Percentiles rank a stretch among this genome's conserved stretches.
phyloP scores from a whole-genome alignment of 768 basidiomycete genomes.

The Tephrocybe sp. region DNA sequence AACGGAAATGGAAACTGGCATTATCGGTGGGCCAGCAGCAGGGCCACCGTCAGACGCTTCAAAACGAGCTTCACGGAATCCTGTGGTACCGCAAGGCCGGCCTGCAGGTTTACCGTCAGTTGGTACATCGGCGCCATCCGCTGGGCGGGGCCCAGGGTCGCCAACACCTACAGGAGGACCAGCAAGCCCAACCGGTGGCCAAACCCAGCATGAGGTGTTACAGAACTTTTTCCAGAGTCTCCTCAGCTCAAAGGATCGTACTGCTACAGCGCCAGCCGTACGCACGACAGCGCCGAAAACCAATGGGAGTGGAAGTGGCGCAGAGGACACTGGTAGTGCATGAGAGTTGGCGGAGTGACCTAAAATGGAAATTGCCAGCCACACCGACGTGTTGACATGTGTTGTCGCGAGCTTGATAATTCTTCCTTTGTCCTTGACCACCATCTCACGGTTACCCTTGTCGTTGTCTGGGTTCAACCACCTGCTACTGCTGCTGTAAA shows the following conservation, averaged over 20 bases:
- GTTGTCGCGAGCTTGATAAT: slow-evolving; percentile 24
- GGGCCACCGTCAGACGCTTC: slow-evolving; percentile 20
- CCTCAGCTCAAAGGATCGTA: slow-evolving; percentile 56
- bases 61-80: slow-evolving; percentile 23
- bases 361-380: slow-evolving; percentile 21
- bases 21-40: slow-evolving; percentile 28
- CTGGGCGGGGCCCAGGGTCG: slow-evolving; percentile 35
- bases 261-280: not conserved
- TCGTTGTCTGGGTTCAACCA: slow-evolving; percentile 1
- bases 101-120: slow-evolving; percentile 38
- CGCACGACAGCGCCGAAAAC: slow-evolving; percentile 21
- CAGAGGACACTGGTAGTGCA: slow-evolving; percentile 28
- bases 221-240: slow-evolving; percentile 88
- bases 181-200: slow-evolving; percentile 49
- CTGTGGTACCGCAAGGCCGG: slow-evolving; percentile 30
- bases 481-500: not conserved
- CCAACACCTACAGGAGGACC: slow-evolving; percentile 30
- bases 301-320: slow-evolving; percentile 30
- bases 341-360: slow-evolving; percentile 1
- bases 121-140: slow-evolving; percentile 30
- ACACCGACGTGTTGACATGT: slow-evolving; percentile 31
- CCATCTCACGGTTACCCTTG: slow-evolving; percentile 20
- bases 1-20: slow-evolving; percentile 78
- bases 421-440: slow-evolving; percentile 26
- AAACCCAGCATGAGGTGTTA: slow-evolving; percentile 77